Conservation (phyloP, 2,329 filamentous ascomycete species). For the Metarhizium anisopliae region DNA sequence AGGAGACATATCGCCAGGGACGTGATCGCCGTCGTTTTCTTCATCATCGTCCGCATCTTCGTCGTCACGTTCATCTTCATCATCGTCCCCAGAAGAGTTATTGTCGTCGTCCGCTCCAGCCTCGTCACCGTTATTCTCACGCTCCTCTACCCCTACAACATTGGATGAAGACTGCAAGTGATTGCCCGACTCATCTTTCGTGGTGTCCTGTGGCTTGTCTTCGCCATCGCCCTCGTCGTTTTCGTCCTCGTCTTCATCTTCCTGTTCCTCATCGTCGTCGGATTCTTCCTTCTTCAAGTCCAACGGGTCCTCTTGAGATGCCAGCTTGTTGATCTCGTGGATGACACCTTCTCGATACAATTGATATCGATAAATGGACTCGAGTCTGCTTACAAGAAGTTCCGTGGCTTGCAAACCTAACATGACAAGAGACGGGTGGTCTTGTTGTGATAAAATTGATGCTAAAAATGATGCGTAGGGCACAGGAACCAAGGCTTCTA, state of each 20-base stretch:
- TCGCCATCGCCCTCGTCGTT: slow-evolving; percentile 8
- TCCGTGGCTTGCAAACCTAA: slow-evolving; percentile 84
- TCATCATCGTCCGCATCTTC: slow-evolving; percentile 42
- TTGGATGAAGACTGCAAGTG: background rate
- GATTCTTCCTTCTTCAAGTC: slow-evolving; percentile 2
- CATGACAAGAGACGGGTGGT: slow-evolving; percentile 79
- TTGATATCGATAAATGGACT: slow-evolving; percentile 86
- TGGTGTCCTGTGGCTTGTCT: slow-evolving; percentile 17
- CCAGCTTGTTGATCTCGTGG: slow-evolving; percentile 76
- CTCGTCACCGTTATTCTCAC: slow-evolving; percentile 17
- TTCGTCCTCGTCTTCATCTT: slow-evolving; percentile 11
- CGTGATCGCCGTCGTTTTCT: slow-evolving; percentile 41
- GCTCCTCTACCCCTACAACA: slow-evolving; percentile 7
- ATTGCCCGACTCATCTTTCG: background rate
- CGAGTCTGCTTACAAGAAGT: slow-evolving; percentile 73
- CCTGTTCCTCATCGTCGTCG: slow-evolving; percentile 10
- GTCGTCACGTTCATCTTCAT: slow-evolving; percentile 42
- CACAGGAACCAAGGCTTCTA: slow-evolving; percentile 77
- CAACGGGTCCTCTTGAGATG: slow-evolving; percentile 35
- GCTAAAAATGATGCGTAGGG: slow-evolving; percentile 94
- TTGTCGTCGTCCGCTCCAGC: slow-evolving; percentile 29
- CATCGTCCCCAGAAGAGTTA: slow-evolving; percentile 29
- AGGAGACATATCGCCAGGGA: slow-evolving; percentile 52
- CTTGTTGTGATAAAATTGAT: slow-evolving; percentile 89
- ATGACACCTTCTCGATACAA: slow-evolving; percentile 97